A percentile compares a stretch with the other conserved stretches of the same genome.
Evolutionary conservation across 257 asterid genomes (phyloP).

Genomic region (Hygrophila difformis): DNA sequence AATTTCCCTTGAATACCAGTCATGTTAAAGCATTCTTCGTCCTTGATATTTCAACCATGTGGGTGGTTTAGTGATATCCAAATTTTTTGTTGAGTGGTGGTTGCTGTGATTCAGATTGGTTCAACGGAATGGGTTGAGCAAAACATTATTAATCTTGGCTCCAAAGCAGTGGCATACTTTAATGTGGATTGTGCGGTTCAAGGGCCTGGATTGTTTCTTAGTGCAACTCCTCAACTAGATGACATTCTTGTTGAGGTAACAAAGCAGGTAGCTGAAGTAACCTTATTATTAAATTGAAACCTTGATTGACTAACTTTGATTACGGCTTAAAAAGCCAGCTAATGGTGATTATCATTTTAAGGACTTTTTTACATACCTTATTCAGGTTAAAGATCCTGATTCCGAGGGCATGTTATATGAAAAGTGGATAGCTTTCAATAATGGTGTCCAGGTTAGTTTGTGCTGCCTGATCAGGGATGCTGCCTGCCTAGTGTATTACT

Average conservation of each 20-base stretch:
- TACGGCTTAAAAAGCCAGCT: neutral
- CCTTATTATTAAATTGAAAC: slow-evolving; percentile 8
- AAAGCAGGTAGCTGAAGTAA: slow-evolving; percentile 48
- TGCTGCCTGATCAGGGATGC: neutral
- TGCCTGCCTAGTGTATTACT: slow-evolving; percentile 4
- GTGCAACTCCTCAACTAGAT: slow-evolving; percentile 93
- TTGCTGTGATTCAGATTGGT: slow-evolving; percentile 56
- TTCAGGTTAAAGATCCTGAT: slow-evolving; percentile 87
- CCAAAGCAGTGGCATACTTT: slow-evolving; percentile 77
- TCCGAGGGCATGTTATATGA: slow-evolving; percentile 40
- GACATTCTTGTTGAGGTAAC: slow-evolving; percentile 69
- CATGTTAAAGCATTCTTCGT: no score
- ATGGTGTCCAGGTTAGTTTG: slow-evolving; percentile 44
- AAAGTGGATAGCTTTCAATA: slow-evolving; percentile 41
- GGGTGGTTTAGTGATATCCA: slow-evolving; percentile 1
- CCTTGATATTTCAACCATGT: no score
- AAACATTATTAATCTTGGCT: slow-evolving; percentile 62
- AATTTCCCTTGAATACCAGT: no score
- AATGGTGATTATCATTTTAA: neutral
- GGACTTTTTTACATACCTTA: slow-evolving; percentile 11
- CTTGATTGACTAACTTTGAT: slow-evolving; percentile 4
- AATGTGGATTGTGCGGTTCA: slow-evolving; percentile 97
- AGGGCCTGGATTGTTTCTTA: slow-evolving; percentile 81
- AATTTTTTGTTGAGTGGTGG: slow-evolving; percentile 13
- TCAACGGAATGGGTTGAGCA: slow-evolving; percentile 98